Evolutionary conservation across 1,284 basidiomycete species (phyloP).

Genomic region (Ganoderma lucidum): DNA sequence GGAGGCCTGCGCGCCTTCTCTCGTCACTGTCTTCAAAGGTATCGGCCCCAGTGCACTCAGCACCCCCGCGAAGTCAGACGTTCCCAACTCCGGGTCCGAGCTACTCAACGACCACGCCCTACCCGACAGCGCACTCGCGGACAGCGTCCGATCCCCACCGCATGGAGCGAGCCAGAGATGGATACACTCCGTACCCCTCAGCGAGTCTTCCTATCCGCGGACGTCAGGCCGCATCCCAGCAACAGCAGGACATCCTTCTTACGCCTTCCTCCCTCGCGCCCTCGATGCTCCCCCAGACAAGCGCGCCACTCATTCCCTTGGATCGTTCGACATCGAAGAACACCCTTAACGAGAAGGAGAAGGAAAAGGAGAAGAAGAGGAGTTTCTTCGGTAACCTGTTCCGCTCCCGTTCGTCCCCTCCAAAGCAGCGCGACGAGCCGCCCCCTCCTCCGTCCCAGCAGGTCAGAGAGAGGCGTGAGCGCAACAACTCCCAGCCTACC

Average conservation of each 20-base stretch:
- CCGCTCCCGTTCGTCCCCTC: constrained; percentile 46
- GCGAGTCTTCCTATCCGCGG: constrained; percentile 28
- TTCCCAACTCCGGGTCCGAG: constrained; percentile 26
- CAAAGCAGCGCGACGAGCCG: constrained; percentile 37
- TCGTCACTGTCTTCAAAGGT: constrained; percentile 32
- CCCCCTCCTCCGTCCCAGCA: constrained; percentile 35
- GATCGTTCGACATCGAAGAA: constrained; percentile 34
- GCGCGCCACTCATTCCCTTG: constrained; percentile 19
- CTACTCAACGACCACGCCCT: constrained; percentile 15
- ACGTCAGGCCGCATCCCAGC: constrained; percentile 28
- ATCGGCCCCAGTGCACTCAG: constrained; percentile 27
- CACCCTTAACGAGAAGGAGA: constrained; percentile 34
- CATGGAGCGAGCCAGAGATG: constrained; percentile 7
- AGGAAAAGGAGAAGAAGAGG: constrained; percentile 43
- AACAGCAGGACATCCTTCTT: constrained; percentile 38
- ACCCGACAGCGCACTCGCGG: constrained; percentile 35
- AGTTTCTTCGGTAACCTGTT: constrained; percentile 48
- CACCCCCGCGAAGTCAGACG: constrained; percentile 36
- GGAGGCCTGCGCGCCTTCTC: constrained; percentile 23
- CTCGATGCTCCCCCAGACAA: constrained; percentile 36
- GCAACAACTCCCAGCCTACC: constrained; percentile 38
- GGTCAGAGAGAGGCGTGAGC: constrained; percentile 34
- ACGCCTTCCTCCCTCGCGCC: constrained; percentile 43
- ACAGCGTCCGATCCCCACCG: constrained; percentile 40
- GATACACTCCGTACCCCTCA: constrained; percentile 26